phyloP scores from a whole-genome alignment of 768 basidiomycete species.

The Filobasidium wieringae region DNA sequence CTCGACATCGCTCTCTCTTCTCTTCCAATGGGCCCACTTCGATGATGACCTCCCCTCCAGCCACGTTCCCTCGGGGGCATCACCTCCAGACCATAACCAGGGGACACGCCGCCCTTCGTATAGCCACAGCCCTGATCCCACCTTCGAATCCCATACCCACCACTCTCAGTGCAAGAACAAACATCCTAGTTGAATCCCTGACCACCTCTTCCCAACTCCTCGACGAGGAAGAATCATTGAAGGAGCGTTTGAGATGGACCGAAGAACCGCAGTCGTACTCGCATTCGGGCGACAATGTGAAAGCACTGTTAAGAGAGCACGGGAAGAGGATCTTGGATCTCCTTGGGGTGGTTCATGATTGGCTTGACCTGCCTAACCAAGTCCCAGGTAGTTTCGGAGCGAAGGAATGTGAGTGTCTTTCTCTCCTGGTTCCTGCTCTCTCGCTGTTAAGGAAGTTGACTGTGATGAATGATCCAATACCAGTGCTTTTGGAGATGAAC shows the following conservation, averaged over 20 bases:
- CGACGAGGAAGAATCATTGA: background rate
- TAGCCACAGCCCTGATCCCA: too few species aligned
- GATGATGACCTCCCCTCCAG: too few species aligned
- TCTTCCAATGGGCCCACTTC: too few species aligned
- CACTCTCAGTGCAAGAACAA: too few species aligned
- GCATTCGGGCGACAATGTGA: background rate
- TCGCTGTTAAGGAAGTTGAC: background rate
- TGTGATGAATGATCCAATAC: background rate
- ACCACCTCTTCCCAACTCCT: too few species aligned
- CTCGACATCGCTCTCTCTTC: too few species aligned
- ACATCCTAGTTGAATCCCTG: too few species aligned
- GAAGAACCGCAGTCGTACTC: too few species aligned
- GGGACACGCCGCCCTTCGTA: too few species aligned
- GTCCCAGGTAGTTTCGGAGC: background rate
- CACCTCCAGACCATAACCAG: too few species aligned
- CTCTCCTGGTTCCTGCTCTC: background rate
- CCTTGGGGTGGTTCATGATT: conserved; percentile 1
- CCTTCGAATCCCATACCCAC: too few species aligned
- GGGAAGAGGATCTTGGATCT: background rate
- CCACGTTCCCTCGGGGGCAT: too few species aligned
- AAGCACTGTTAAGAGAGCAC: background rate
- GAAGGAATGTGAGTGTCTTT: background rate
- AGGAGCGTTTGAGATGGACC: background rate
- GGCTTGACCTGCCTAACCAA: background rate
- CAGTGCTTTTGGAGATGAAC: conserved; percentile 9